A percentile compares a stretch with the other conserved stretches of the same genome.
phyloP scores from a whole-genome alignment of 2,329 filamentous ascomycete genomes.

The Didymella glomerata region DNA sequence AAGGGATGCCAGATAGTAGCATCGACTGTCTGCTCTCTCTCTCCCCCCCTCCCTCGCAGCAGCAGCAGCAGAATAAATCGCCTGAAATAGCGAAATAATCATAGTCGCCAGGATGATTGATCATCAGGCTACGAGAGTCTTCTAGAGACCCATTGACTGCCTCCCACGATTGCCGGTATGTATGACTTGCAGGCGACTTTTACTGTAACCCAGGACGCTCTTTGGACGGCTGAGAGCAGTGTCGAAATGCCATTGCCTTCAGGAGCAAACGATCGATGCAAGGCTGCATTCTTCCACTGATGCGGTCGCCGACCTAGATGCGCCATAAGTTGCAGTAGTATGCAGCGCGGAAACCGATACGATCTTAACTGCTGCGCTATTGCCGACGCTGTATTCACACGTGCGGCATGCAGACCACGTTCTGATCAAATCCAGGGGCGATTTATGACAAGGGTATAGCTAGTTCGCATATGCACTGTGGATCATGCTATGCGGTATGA shows the following conservation, averaged over 20 bases:
- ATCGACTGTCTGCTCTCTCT: too few relatives aligned
- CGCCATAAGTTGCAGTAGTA: neutral
- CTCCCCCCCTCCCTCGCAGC: too few relatives aligned
- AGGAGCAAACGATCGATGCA: neutral
- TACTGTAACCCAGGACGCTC: too few relatives aligned
- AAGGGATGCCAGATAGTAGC: neutral
- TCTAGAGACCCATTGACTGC: too few relatives aligned
- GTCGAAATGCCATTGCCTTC: neutral
- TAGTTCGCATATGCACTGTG: slow-evolving; percentile 9
- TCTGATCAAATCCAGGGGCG: slow-evolving; percentile 6
- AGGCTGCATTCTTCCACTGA: neutral
- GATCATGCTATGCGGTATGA: neutral
- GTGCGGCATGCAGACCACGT: neutral
- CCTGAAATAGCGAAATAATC: too few relatives aligned
- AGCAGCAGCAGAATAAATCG: too few relatives aligned
- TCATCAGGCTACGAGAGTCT: too few relatives aligned
- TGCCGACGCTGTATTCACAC: neutral
- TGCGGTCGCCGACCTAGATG: neutral
- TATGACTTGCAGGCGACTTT: too few relatives aligned
- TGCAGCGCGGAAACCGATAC: neutral
- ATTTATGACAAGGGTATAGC: slow-evolving; percentile 12
- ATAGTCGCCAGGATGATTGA: too few relatives aligned
- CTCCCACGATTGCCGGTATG: too few relatives aligned
- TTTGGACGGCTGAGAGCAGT: neutral
- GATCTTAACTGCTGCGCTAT: neutral